phyloP scores from a whole-genome alignment of 371 early-diverging fungal species.

The Paraphysoderma sedebokerense region DNA sequence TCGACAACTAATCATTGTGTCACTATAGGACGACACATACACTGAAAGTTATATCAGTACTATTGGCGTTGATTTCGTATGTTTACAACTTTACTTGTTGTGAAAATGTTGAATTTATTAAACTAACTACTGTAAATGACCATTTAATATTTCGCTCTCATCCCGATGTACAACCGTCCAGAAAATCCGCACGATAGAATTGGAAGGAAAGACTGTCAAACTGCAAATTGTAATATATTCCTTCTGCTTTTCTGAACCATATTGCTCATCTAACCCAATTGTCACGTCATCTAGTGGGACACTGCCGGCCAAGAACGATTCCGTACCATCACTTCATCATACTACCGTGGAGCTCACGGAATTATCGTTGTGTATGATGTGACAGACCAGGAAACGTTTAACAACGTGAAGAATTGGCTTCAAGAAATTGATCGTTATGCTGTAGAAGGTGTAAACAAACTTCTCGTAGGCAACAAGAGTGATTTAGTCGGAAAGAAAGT shows the following conservation, averaged over 20 bases:
- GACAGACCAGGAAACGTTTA: conserved; percentile 93
- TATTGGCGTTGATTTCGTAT: conserved; percentile 96
- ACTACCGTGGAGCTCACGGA: conserved; percentile 99
- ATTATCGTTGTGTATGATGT: conserved; percentile 99
- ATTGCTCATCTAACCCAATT: neutral
- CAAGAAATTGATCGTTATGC: conserved; percentile 96
- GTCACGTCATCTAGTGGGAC: conserved; percentile 52
- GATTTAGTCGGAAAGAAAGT: conserved; percentile 82
- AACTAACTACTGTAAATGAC: neutral
- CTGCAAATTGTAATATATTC: conserved; percentile 73
- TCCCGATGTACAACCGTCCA: neutral
- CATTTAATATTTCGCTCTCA: neutral
- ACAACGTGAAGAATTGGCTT: conserved; percentile 96
- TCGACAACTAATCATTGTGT: neutral
- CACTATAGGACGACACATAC: conserved; percentile 98
- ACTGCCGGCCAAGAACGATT: conserved; percentile 99
- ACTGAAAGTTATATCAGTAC: conserved; percentile 96
- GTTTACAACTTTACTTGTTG: conserved; percentile 1
- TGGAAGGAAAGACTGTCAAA: conserved; percentile 97
- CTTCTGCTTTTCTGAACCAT: neutral
- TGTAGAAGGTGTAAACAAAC: conserved; percentile 89
- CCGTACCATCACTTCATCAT: conserved; percentile 98
- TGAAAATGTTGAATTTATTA: neutral
- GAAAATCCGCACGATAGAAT: conserved; percentile 97
- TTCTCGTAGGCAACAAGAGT: conserved; percentile 97